A percentile compares a stretch with the other conserved stretches of the same genome.
Conservation (phyloP, 768 basidiomycete species). For the Cyclocybe aegerita region DNA sequence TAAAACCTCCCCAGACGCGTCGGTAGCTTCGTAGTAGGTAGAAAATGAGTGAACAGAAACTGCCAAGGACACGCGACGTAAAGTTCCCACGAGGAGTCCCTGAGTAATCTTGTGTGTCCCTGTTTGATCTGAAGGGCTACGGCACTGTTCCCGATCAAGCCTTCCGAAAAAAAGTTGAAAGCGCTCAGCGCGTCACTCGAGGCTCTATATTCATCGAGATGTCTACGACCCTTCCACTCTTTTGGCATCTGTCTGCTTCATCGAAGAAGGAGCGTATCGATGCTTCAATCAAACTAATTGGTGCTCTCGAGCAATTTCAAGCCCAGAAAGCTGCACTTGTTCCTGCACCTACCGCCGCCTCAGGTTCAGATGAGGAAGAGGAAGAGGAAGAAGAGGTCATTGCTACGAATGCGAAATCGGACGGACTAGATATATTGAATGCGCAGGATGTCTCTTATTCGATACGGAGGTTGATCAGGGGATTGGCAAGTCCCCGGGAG, state of each 20-base stretch:
- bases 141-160: no score
- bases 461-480: slow-evolving; percentile 81
- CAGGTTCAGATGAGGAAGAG: slow-evolving; percentile 45
- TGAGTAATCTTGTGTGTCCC: no score
- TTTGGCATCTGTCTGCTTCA: slow-evolving; percentile 89
- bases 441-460: slow-evolving; percentile 94
- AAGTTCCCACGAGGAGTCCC: no score
- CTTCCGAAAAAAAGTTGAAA: not conserved
- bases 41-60: no score
- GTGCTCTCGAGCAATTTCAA: slow-evolving; percentile 85
- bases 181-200: not conserved
- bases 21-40: no score
- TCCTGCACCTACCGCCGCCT: slow-evolving; percentile 9
- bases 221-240: slow-evolving; percentile 88
- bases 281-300: slow-evolving; percentile 82
- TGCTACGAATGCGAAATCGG: slow-evolving; percentile 31
- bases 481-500: slow-evolving; percentile 89
- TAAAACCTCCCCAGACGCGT: no score
- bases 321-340: slow-evolving; percentile 37
- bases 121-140: no score
- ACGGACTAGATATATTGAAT: slow-evolving; percentile 66
- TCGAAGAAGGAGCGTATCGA: slow-evolving; percentile 79
- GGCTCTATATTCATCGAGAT: slow-evolving; percentile 34
- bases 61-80: no score
- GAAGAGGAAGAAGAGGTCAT: slow-evolving; percentile 38